Evolutionary conservation across 345 rosid species (phyloP), one percentile per base, ranked within the genome.

Genomic region (Aquilaria malaccensis): DNA sequence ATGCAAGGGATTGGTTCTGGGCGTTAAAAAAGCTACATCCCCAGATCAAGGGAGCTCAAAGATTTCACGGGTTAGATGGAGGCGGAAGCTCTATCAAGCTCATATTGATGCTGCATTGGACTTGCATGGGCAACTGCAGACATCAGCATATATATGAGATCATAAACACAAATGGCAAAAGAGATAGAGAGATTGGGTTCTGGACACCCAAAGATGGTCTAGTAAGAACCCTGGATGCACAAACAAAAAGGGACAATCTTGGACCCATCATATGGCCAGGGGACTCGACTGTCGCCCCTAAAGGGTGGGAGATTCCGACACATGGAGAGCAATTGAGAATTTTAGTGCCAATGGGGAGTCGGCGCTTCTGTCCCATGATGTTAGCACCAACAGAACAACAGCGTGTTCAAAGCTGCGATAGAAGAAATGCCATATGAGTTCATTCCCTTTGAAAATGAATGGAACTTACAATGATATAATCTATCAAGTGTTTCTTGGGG

Each of bases 241-340:
- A 37, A 3, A 7, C 43, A 37, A 37, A 7, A 4, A 48, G 3
- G 0, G 60, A 56, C 13, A 52, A 7, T 3, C 49, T 68, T 2
- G 61, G 62, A 30, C 43, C 45, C 1, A 56, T 79, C 9, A 64
- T 74, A 14, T 84, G 85, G 87, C 90, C 87, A 0, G 82, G 87
- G 32, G 67, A 61, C 11, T 45, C 87, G 6, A 33, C 14, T 9
- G 11, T 51, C 51, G 45, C 49, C 60, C 84, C 82, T 0, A 75
- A 52, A 50, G 78, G 79, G 3, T 74, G 78, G 77, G 70, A 57
- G 58, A 52, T 74, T 52, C 79, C 81, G 12, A 70, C 68, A 11
- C 43, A 52, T 1, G 75, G 73, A 45, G 77, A 62, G 68, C 80
- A 56, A 61, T 45, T 85, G 29, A 66, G 30, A 55, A 76, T 85